These are phyloP conservation scores for Podaxis sp. DNA, from an alignment of 768 basidiomycete genomes.

Conservation along the genomic window DNA sequence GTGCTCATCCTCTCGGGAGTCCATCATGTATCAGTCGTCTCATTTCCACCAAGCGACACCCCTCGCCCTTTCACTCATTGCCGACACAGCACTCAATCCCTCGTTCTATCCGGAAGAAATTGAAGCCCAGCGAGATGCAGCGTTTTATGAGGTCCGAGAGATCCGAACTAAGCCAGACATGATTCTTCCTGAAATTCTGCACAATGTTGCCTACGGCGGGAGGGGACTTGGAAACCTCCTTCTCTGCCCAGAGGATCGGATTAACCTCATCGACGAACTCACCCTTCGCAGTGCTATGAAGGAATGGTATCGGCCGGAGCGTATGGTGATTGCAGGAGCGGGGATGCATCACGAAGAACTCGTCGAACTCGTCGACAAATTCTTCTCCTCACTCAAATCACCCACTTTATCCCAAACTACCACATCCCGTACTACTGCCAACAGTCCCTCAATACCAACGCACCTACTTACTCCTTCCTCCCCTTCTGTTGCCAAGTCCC, in stretches of 20 bases:
- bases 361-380: conserved; percentile 78
- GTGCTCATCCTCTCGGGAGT: conserved; percentile 87
- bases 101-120: conserved; percentile 75
- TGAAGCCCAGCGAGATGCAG: conserved; percentile 78
- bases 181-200: conserved; percentile 87
- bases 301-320: conserved; percentile 88
- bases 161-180: conserved; percentile 86
- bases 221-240: conserved; percentile 86
- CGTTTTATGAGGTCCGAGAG: conserved; percentile 88
- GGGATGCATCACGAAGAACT: conserved; percentile 89
- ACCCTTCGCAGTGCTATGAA: conserved; percentile 60
- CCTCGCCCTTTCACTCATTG: conserved; percentile 79
- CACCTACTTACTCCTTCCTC: conserved; percentile 56
- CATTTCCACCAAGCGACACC: conserved; percentile 84
- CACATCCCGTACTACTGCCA: conserved; percentile 25
- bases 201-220: conserved; percentile 76
- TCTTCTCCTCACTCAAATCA: conserved; percentile 69
- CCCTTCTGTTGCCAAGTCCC: conserved; percentile 55
- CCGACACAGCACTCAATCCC: conserved; percentile 85
- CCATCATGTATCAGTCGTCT: conserved; percentile 97
- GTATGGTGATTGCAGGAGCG: conserved; percentile 93
- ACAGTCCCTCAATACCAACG: conserved; percentile 35
- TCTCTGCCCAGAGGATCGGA: conserved; percentile 82
- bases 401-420: conserved; percentile 20
- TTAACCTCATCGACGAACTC: conserved; percentile 58